Evolutionary conservation across 441 rosid species (phyloP).

Genomic region (Populus hybrid): DNA sequence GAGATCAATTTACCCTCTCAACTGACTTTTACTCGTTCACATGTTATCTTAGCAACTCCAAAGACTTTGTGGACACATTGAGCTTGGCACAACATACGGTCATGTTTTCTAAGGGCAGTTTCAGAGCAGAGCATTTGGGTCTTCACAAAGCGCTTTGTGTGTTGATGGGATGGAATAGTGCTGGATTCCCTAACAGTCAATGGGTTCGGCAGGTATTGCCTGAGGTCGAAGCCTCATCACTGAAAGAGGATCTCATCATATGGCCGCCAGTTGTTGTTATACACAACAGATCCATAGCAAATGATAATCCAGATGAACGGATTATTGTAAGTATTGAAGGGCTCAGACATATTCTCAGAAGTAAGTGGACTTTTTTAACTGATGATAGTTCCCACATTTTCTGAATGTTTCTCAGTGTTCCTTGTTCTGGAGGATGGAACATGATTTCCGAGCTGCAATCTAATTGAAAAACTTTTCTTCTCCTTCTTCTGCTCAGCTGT

Average conservation of each 20-base stretch:
- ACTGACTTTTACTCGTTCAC: constrained; percentile 7
- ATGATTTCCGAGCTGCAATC: background rate
- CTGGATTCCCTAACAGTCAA: constrained; percentile 25
- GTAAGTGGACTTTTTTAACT: constrained; percentile 26
- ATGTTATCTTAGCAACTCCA: constrained; percentile 35
- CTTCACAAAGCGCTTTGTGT: constrained; percentile 57
- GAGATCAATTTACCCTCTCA: background rate
- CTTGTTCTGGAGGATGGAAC: background rate
- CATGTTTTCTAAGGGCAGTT: constrained; percentile 39
- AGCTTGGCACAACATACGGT: constrained; percentile 52
- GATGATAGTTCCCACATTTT: background rate
- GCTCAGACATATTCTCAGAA: constrained; percentile 43
- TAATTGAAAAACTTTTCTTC: background rate
- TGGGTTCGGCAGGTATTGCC: constrained; percentile 42
- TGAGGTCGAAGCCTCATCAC: constrained; percentile 38
- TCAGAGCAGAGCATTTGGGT: constrained; percentile 54
- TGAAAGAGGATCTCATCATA: constrained; percentile 57
- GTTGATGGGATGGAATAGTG: constrained; percentile 55
- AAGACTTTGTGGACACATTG: constrained; percentile 44
- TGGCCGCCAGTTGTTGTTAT: constrained; percentile 62
- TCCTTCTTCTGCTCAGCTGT: background rate
- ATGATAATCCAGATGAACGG: constrained; percentile 33
- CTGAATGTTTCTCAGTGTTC: constrained; percentile 5
- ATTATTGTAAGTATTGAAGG: constrained; percentile 40
- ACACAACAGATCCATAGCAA: constrained; percentile 42